phyloP scores from a whole-genome alignment of 2,329 filamentous ascomycete genomes.

The Neopestalotiopsis sp. region DNA sequence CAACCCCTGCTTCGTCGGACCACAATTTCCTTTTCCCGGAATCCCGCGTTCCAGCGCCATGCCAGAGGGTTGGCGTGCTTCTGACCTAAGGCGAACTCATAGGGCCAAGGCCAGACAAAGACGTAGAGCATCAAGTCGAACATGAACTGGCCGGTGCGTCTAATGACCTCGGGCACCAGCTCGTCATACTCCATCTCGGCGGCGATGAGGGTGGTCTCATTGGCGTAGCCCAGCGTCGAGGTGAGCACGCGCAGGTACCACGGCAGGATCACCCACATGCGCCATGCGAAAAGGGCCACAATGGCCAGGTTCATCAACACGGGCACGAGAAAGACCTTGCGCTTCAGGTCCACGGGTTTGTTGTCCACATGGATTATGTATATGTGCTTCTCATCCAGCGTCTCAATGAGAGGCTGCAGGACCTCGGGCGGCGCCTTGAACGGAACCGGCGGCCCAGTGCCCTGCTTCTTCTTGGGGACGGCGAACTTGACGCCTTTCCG shows the following conservation, averaged over 20 bases:
- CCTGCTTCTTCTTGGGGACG: slow-evolving; percentile 30
- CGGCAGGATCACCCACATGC: slow-evolving; percentile 71
- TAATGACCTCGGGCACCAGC: slow-evolving; percentile 60
- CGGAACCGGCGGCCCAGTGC: slow-evolving; percentile 58
- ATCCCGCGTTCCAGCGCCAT: slow-evolving; percentile 80
- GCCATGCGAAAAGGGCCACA: slow-evolving; percentile 66
- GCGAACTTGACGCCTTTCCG: slow-evolving; percentile 28
- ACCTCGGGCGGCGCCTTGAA: slow-evolving; percentile 70
- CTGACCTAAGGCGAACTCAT: slow-evolving; percentile 70
- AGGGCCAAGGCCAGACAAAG: slow-evolving; percentile 75
- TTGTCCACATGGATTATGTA: slow-evolving; percentile 87
- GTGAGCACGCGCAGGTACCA: slow-evolving; percentile 74
- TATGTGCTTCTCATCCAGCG: slow-evolving; percentile 70
- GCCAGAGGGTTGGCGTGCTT: slow-evolving; percentile 64
- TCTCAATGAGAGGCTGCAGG: slow-evolving; percentile 69
- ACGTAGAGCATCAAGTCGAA: slow-evolving; percentile 74
- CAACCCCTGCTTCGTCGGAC: slow-evolving; percentile 78
- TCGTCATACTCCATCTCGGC: slow-evolving; percentile 56
- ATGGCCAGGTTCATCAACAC: slow-evolving; percentile 77
- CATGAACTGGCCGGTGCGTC: slow-evolving; percentile 69
- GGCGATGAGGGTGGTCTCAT: slow-evolving; percentile 69
- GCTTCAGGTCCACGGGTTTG: slow-evolving; percentile 73
- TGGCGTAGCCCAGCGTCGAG: slow-evolving; percentile 68
- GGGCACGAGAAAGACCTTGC: slow-evolving; percentile 82
- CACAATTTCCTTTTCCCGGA: slow-evolving; percentile 79